phyloP scores from a whole-genome alignment of 257 asterid genomes.

The Gentiana straminea region DNA sequence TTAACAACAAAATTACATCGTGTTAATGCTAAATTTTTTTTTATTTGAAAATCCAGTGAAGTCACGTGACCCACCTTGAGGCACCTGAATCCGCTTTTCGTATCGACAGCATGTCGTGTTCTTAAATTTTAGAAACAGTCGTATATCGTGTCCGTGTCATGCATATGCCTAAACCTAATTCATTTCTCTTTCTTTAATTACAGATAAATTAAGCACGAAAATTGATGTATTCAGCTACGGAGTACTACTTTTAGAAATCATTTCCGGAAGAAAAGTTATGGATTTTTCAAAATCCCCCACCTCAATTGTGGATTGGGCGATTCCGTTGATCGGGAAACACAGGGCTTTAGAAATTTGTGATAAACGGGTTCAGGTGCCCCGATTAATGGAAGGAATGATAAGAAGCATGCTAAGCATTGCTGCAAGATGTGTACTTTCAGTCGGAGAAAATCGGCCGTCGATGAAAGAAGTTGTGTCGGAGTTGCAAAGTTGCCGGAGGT shows the following conservation, averaged over 20 bases:
- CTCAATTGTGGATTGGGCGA: conserved; percentile 60
- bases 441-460: conserved; percentile 33
- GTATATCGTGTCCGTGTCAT: no score
- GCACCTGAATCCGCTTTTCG: no score
- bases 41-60: no score
- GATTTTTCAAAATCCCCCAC: conserved; percentile 45
- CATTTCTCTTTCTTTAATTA: conserved; percentile 5
- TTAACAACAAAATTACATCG: no score
- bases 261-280: conserved; percentile 39
- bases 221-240: conserved; percentile 66
- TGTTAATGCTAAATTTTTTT: no score
- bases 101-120: no score
- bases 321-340: conserved; percentile 24
- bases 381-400: conserved; percentile 20
- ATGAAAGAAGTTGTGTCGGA: conserved; percentile 31
- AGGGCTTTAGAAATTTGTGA: conserved; percentile 33
- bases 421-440: conserved; percentile 29
- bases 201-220: conserved; percentile 44
- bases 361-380: conserved; percentile 16
- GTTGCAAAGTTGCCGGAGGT: conserved; percentile 17
- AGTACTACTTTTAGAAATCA: conserved; percentile 47
- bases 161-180: no score
- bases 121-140: no score
- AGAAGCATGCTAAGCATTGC: conserved; percentile 29
- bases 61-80: no score